phyloP scores from a whole-genome alignment of 352 stramenopile genomes.

The Phytophthora vignae region DNA sequence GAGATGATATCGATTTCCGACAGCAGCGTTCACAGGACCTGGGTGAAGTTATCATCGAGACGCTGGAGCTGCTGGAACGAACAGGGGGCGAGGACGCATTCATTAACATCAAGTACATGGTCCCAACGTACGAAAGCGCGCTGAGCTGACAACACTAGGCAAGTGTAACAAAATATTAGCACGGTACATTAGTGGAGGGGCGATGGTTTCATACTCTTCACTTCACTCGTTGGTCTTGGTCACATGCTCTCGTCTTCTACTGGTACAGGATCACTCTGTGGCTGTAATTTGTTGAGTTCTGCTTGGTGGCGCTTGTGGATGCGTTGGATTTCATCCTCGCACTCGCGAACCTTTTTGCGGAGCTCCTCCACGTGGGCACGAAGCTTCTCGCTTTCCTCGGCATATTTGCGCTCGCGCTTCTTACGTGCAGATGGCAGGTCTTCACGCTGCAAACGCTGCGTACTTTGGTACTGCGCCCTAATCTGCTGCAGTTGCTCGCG shows the following conservation, averaged over 20 bases:
- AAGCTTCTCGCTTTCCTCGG: constrained; percentile 61
- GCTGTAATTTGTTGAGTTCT: constrained; percentile 45
- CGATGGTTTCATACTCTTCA: constrained; percentile 13
- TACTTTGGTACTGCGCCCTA: constrained; percentile 60
- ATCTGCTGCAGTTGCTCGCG: constrained; percentile 73
- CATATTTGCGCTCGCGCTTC: constrained; percentile 46
- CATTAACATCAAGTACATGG: constrained; percentile 98
- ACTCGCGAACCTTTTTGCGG: constrained; percentile 74
- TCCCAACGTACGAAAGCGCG: constrained; percentile 93
- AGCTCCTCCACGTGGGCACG: constrained; percentile 68
- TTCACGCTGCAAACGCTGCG: constrained; percentile 42
- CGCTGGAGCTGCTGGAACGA: constrained; percentile 87
- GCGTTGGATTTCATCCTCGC: constrained; percentile 85
- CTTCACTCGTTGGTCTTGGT: constrained; percentile 3
- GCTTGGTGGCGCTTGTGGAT: constrained; percentile 69
- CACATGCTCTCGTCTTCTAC: constrained; percentile 34
- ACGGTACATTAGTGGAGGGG: background rate
- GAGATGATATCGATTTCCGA: constrained; percentile 92
- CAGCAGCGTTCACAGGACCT: constrained; percentile 85
- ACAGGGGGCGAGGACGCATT: constrained; percentile 90
- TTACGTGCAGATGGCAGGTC: constrained; percentile 47
- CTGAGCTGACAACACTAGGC: constrained; percentile 20
- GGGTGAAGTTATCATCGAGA: constrained; percentile 88
- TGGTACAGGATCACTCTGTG: constrained; percentile 28
- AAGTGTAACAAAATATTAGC: constrained; percentile 10